phyloP scores from a whole-genome alignment of 2,329 filamentous ascomycete species.

The Diaporthe eres region DNA sequence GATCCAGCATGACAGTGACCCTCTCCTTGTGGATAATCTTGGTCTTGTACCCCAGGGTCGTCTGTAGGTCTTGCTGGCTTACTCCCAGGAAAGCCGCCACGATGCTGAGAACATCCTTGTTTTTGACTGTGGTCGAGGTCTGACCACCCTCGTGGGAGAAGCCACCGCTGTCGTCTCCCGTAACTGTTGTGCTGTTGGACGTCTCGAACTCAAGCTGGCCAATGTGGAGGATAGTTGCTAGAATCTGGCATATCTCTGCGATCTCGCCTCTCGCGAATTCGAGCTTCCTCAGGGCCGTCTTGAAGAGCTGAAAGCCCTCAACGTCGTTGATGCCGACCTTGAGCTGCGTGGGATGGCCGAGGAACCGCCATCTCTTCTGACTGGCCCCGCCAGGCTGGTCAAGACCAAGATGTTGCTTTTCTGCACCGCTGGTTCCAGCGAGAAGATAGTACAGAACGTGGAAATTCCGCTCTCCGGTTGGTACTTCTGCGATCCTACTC shows the following conservation, averaged over 20 bases:
- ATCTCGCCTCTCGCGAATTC: conserved; percentile 96
- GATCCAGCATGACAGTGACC: conserved; percentile 98
- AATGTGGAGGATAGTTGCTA: conserved; percentile 96
- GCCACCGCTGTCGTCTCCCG: conserved; percentile 92
- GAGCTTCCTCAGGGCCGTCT: conserved; percentile 92
- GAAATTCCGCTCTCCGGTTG: conserved; percentile 96
- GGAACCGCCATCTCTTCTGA: conserved; percentile 92
- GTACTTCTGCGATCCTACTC: conserved; percentile 90
- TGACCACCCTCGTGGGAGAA: conserved; percentile 96
- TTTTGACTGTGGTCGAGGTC: conserved; percentile 88
- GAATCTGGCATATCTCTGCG: conserved; percentile 94
- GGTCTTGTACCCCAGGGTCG: conserved; percentile 93
- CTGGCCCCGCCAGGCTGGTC: conserved; percentile 62
- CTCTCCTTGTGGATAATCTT: conserved; percentile 96
- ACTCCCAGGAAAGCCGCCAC: conserved; percentile 97
- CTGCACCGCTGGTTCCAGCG: conserved; percentile 89
- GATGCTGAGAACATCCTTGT: conserved; percentile 88
- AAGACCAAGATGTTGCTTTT: conserved; percentile 86
- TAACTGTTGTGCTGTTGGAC: conserved; percentile 81
- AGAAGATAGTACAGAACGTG: conserved; percentile 96
- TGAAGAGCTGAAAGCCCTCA: conserved; percentile 97
- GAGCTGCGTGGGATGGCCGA: conserved; percentile 95
- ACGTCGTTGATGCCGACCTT: conserved; percentile 97
- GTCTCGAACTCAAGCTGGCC: conserved; percentile 95
- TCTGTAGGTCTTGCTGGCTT: conserved; percentile 83